Percentiles rank a stretch among this genome's conserved stretches.
Conservation (phyloP, 495 filamentous ascomycete genomes). For the Penicillium macrosclerotiorum region DNA sequence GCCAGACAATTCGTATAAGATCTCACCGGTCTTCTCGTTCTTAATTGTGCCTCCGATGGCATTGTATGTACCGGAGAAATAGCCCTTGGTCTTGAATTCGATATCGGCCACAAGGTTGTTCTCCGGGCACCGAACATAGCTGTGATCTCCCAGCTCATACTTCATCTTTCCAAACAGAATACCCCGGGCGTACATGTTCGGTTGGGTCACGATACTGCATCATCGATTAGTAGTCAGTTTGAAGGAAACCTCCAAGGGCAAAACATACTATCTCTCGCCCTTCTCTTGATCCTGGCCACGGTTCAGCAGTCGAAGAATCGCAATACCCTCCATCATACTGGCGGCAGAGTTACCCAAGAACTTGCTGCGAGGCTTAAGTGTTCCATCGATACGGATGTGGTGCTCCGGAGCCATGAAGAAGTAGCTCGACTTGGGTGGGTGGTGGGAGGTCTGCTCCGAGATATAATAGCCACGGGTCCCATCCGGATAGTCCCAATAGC, state of each 20-base stretch:
- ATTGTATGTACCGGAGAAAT: conserved; percentile 94
- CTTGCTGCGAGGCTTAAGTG: conserved; percentile 91
- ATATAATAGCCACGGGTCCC: conserved; percentile 90
- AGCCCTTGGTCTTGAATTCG: conserved; percentile 98
- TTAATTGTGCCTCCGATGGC: conserved; percentile 91
- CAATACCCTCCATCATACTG: conserved; percentile 96
- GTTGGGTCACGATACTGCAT: conserved; percentile 80
- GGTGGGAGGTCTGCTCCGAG: conserved; percentile 92
- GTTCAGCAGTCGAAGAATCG: conserved; percentile 81
- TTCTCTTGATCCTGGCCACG: conserved; percentile 57
- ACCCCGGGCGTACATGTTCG: conserved; percentile 98
- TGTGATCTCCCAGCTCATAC: conserved; percentile 97
- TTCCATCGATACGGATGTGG: conserved; percentile 92
- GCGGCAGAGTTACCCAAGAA: conserved; percentile 97
- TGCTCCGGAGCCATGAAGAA: conserved; percentile 98
- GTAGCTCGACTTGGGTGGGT: conserved; percentile 97
- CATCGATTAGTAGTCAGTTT: conserved; percentile 8
- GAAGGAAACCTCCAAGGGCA: neutral
- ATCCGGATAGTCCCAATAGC: conserved; percentile 93
- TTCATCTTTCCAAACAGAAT: conserved; percentile 99
- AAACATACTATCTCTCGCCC: conserved; percentile 83
- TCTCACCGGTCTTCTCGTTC: conserved; percentile 80
- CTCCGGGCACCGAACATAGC: conserved; percentile 90
- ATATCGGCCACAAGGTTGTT: conserved; percentile 83
- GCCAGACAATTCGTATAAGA: conserved; percentile 85